These are phyloP conservation scores for Mycena rebaudengoi DNA, from an alignment of 768 basidiomycete genomes.

Conservation along the genomic window DNA sequence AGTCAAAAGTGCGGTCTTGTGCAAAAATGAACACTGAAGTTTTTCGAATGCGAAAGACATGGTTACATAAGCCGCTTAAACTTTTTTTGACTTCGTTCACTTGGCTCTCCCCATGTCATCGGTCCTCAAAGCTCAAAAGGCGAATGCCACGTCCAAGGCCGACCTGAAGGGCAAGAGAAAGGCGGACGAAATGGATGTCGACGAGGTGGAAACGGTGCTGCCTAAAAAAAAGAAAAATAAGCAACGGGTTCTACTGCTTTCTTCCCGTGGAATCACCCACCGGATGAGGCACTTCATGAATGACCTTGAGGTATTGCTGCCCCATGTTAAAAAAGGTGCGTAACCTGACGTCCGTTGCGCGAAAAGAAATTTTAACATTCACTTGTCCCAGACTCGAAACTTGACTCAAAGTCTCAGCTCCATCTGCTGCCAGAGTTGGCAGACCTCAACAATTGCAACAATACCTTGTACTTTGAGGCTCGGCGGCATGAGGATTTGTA, in stretches of 20 bases:
- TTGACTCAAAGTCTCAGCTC: conserved; percentile 95
- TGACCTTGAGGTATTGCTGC: conserved; percentile 88
- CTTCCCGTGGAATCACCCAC: conserved; percentile 93
- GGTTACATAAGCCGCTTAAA: too few relatives aligned
- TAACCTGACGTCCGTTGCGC: too few relatives aligned
- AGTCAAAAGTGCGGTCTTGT: too few relatives aligned
- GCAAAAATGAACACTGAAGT: too few relatives aligned
- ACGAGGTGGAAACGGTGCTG: conserved; percentile 43
- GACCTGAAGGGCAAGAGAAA: conserved; percentile 65
- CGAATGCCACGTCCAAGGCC: conserved; percentile 57
- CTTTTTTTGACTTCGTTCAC: background rate
- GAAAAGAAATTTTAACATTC: background rate
- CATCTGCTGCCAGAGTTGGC: conserved; percentile 94
- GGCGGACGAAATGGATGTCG: conserved; percentile 66
- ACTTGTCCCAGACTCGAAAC: conserved; percentile 80
- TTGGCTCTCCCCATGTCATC: conserved; percentile 60
- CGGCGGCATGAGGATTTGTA: conserved; percentile 96
- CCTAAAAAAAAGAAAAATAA: conserved; percentile 82
- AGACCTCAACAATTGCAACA: conserved; percentile 97
- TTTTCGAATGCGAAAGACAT: too few relatives aligned
- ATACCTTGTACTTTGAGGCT: conserved; percentile 96
- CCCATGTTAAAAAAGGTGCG: conserved; percentile 96
- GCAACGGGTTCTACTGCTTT: conserved; percentile 92
- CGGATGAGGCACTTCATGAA: conserved; percentile 98
- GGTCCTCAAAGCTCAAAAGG: conserved; percentile 67